phyloP scores from a whole-genome alignment of 345 rosid genomes.

The Dimocarpus longan region DNA sequence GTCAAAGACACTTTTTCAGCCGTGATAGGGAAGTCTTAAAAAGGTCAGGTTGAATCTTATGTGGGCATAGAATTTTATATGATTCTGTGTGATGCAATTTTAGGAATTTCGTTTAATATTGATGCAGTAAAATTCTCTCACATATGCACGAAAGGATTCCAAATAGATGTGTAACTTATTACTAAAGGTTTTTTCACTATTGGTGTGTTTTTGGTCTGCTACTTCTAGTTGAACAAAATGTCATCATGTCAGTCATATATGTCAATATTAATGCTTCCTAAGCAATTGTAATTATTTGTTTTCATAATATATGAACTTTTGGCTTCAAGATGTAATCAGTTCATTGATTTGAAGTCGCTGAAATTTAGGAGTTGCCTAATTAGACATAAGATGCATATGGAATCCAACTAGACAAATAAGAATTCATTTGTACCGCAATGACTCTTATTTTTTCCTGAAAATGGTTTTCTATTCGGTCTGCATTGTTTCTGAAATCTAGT shows the following conservation, averaged over 20 bases:
- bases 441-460: not conserved
- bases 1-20: not conserved
- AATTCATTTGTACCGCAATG: not conserved
- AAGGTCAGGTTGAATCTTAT: not conserved
- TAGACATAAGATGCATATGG: not conserved
- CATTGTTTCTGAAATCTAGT: not conserved
- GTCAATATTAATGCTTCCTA: not conserved
- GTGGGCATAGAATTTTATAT: not conserved
- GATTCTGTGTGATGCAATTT: not conserved
- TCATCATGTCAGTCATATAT: not conserved
- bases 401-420: not conserved
- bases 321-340: not conserved
- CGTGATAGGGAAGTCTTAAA: not conserved
- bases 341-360: slow-evolving; percentile 1
- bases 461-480: not conserved
- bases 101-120: not conserved
- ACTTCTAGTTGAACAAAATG: not conserved
- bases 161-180: not conserved
- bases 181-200: not conserved
- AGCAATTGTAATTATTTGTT: not conserved
- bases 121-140: not conserved
- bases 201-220: not conserved
- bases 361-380: not conserved
- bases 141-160: not conserved
- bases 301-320: not conserved